Base-by-base conservation (phyloP, 257 asterid genomes). In the Nemophila menziesii region DNA sequence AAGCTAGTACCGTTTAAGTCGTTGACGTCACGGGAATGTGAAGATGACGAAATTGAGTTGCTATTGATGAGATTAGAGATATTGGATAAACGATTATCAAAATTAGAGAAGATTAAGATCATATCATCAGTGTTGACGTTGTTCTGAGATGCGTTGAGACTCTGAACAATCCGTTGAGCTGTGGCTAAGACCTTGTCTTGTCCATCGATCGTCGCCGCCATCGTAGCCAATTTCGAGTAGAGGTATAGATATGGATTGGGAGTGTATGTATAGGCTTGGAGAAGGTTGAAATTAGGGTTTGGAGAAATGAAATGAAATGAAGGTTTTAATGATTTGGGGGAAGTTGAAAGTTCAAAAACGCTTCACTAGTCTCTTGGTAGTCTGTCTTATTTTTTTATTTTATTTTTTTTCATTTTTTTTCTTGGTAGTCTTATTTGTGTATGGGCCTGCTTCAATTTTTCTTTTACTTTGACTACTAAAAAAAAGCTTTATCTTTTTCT, bases 91-190 rank as follows among this genome's bases (percentile, higher is more conserved):
- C 96, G 96, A 44, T 78, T 76, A 58, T 86, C 96, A 67, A 81
- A 78, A 19, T 68, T 48, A 21, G 96, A 82, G 58, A 86, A 71
- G 16, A 86, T 83, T 52, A 66, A 53, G 20, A 81, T 65, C 94
- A 86, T 79, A 43, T 85, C 92, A 41, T 72, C 86, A 20, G 92
- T 56, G 60, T 80, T 65, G 48, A 60, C 57, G 33, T 67, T 62
- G 6, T 78, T 29, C 36, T 29, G 70, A 17, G 89, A 69, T 44
- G 79, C 69, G 33, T 80, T 76, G 11, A 87, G 89, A 7, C 83
- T 75, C 71, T 78, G 75, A n/a, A 87, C 86, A 70, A 87, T 83
- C 78, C 82, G 87, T 67, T 80, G 93, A 16, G 93, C 97, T 11
- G 97, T 71, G 24, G 92, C 93, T 43, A 87, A 52, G 7, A 87